These are phyloP conservation scores for Skeletonema grethae DNA, from an alignment of 108 stramenopile species.

Conservation along the genomic window DNA sequence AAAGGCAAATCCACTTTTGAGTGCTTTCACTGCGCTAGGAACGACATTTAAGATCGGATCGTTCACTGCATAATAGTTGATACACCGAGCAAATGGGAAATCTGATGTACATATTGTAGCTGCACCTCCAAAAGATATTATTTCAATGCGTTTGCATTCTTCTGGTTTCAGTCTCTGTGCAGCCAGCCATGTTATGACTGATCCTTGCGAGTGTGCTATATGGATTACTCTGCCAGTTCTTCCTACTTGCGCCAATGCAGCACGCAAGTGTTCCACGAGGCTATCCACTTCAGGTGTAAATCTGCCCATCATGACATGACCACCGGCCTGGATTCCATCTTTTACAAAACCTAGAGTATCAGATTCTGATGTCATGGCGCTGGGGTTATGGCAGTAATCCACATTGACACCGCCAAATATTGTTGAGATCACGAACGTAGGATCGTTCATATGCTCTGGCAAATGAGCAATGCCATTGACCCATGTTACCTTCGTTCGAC, in stretches of 20 bases:
- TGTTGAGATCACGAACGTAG: constrained; percentile 55
- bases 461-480: constrained; percentile 78
- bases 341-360: constrained; percentile 76
- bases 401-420: constrained; percentile 68
- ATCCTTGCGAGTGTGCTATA: constrained; percentile 90
- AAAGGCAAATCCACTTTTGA: constrained; percentile 70
- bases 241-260: constrained; percentile 62
- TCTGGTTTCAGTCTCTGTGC: constrained; percentile 58
- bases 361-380: constrained; percentile 70
- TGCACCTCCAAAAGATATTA: constrained; percentile 58
- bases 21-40: constrained; percentile 69
- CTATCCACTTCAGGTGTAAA: constrained; percentile 81
- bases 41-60: constrained; percentile 85
- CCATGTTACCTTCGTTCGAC: constrained; percentile 2
- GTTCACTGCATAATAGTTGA: constrained; percentile 90
- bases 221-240: constrained; percentile 77
- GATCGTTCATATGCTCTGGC: constrained; percentile 65
- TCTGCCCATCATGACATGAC: constrained; percentile 67
- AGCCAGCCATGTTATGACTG: constrained; percentile 81
- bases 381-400: constrained; percentile 87
- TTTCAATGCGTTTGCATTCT: constrained; percentile 82
- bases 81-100: constrained; percentile 78
- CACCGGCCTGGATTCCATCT: constrained; percentile 82
- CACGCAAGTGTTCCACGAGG: constrained; percentile 71
- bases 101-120: constrained; percentile 63